phyloP scores from a whole-genome alignment of 495 filamentous ascomycete genomes.

The Gamarada debralockiae region DNA sequence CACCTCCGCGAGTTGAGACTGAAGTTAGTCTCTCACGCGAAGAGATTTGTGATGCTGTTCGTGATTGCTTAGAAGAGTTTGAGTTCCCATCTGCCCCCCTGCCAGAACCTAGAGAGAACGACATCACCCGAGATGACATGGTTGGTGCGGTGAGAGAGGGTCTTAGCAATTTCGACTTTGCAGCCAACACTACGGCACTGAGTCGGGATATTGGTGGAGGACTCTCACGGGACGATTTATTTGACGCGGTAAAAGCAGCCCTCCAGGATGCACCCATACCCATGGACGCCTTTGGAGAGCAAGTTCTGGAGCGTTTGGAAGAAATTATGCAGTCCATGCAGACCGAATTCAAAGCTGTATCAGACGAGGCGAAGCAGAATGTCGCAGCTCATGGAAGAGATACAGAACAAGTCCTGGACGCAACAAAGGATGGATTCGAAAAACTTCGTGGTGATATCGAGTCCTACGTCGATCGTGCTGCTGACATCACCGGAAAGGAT shows the following conservation, averaged over 20 bases:
- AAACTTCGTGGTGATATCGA: slow-evolving; percentile 77
- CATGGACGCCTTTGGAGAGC: slow-evolving; percentile 50
- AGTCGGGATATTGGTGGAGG: slow-evolving; percentile 7
- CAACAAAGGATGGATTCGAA: slow-evolving; percentile 81
- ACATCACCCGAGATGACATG: slow-evolving; percentile 49
- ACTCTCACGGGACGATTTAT: slow-evolving; percentile 46
- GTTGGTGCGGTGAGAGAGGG: slow-evolving; percentile 52
- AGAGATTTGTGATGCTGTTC: slow-evolving; percentile 70
- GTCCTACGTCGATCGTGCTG: slow-evolving; percentile 65
- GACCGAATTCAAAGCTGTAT: slow-evolving; percentile 52
- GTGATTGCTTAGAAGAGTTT: slow-evolving; percentile 73
- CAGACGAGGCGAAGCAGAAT: slow-evolving; percentile 68
- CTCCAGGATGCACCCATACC: slow-evolving; percentile 48
- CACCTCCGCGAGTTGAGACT: slow-evolving; percentile 62
- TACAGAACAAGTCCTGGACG: slow-evolving; percentile 78
- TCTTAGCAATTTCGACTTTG: slow-evolving; percentile 39
- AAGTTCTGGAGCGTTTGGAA: slow-evolving; percentile 69
- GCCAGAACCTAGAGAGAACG: slow-evolving; percentile 34
- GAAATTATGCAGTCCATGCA: slow-evolving; percentile 73
- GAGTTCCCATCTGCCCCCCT: slow-evolving; percentile 52
- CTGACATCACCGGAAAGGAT: slow-evolving; percentile 64
- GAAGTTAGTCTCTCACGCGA: slow-evolving; percentile 67
- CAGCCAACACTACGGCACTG: slow-evolving; percentile 7
- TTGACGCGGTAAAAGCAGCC: slow-evolving; percentile 60
- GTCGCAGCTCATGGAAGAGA: slow-evolving; percentile 69